These are phyloP conservation scores for Sporothrix globosa DNA, from an alignment of 2,329 filamentous ascomycete genomes.

Conservation along the genomic window DNA sequence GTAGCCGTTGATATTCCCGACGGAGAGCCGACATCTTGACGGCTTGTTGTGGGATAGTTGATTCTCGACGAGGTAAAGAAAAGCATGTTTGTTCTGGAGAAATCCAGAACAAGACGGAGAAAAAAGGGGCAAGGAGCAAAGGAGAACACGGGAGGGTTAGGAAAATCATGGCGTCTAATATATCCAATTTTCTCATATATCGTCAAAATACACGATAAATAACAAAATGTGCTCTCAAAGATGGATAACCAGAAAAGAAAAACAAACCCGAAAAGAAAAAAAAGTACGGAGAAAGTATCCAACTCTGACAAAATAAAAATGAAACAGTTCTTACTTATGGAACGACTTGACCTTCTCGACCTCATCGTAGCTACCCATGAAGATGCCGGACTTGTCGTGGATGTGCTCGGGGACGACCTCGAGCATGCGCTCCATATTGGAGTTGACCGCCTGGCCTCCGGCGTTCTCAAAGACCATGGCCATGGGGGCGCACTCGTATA, in stretches of 20 bases:
- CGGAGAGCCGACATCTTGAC: background rate
- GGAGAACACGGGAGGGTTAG: background rate
- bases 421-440: conserved; percentile 88
- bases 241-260: conserved; percentile 10
- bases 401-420: conserved; percentile 88
- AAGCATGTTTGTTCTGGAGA: background rate
- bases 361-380: conserved; percentile 92
- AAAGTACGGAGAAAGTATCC: conserved; percentile 8
- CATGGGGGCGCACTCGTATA: conserved; percentile 99
- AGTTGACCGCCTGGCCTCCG: conserved; percentile 89
- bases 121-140: background rate
- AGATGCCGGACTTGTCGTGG: conserved; percentile 94
- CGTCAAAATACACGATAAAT: conserved; percentile 18
- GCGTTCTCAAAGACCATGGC: conserved; percentile 98
- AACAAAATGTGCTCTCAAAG: background rate
- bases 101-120: background rate
- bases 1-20: background rate
- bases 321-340: conserved; percentile 57
- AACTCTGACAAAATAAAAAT: background rate
- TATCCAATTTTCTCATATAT: conserved; percentile 14
- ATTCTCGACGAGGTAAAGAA: background rate
- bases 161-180: background rate
- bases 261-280: background rate
- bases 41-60: background rate
- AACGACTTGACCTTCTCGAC: conserved; percentile 91